Evolutionary conservation across 1,284 basidiomycete species (phyloP), one percentile per base, ranked within the genome.

Genomic region (Moesziomyces sp.): DNA sequence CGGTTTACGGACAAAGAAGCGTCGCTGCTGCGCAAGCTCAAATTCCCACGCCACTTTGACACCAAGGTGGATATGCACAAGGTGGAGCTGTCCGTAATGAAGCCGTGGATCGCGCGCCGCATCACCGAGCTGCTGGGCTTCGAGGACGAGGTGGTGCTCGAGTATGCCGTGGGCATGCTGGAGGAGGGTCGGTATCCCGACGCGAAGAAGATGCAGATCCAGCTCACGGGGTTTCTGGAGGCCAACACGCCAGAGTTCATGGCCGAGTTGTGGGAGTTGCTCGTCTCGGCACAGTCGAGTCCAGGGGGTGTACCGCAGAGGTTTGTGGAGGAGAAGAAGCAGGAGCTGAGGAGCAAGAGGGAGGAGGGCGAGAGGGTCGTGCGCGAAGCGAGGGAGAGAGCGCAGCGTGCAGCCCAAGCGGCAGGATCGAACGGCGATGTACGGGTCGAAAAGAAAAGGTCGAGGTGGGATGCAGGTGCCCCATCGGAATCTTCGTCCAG

Each of bases 1-100:
- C 90, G 96, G 57, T 98, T 97, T 86, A 92, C 91, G 52, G 93
- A 98, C 89, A 98, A 99, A 87, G 94, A 97, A 86, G 86, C 91
- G 49, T 92, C 92, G 77, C 88, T 95, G 42, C 89, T 97, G 75
- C 93, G 92, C 85, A 86, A 89, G 13, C 92, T 94, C 86, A 89
- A 93, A 80, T 97, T 97, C 80, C 90, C 92, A 49, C 90, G 92
- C 85, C 94, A 95, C 28, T 77, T 76, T 51, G 54, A 44, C 55
- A 46, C 59, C 28, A 77, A 93, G 91, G 93, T 97, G 53, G 94
- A 97, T 85, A 92, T 96, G 89, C 89, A 92, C 54, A 97, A 97
- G 87, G 94, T 98, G 64, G 96, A 97, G 84, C 83, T 94, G 68
- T 87, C 88, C 34, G 92, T 95, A 74, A 77, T 83, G 45, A 71